Evolutionary conservation across 768 basidiomycete species (phyloP).

Genomic region (Multifurca ochricompacta): DNA sequence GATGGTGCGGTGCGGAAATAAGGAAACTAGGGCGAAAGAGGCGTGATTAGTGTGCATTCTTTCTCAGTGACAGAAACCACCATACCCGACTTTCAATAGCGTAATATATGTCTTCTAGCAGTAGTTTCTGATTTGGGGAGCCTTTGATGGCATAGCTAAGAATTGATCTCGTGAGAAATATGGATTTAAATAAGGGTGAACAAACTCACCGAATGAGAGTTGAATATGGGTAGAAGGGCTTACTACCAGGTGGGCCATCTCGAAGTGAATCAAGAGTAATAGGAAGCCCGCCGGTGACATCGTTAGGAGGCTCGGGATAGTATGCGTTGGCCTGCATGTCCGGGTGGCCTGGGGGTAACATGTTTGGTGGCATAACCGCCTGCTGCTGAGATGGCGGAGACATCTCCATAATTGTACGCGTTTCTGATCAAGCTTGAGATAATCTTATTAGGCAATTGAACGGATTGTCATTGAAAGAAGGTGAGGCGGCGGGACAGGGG

Average conservation of each 20-base stretch:
- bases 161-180: constrained; percentile 6
- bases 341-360: constrained; percentile 38
- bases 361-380: constrained; percentile 54
- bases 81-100: constrained; percentile 82
- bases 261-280: constrained; percentile 82
- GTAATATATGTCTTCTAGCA: constrained; percentile 88
- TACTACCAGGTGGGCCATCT: constrained; percentile 82
- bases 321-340: constrained; percentile 40
- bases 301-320: constrained; percentile 68
- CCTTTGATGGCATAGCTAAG: constrained; percentile 85
- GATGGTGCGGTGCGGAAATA: constrained; percentile 82
- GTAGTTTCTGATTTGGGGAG: constrained; percentile 76
- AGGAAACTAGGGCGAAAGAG: constrained; percentile 51
- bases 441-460: not conserved
- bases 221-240: constrained; percentile 88
- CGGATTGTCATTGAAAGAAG: constrained; percentile 21
- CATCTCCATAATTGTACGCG: constrained; percentile 3
- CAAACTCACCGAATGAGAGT: constrained; percentile 74
- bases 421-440: not conserved
- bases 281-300: constrained; percentile 76
- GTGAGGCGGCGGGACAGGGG: constrained; percentile 29
- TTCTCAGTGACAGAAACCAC: constrained; percentile 19
- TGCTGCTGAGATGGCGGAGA: constrained; percentile 36
- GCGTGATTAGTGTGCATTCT: constrained; percentile 19
- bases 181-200: not conserved